These are phyloP conservation scores for Scheffersomyces ergatensis DNA, from an alignment of 805 yeast species.

Conservation along the genomic window DNA sequence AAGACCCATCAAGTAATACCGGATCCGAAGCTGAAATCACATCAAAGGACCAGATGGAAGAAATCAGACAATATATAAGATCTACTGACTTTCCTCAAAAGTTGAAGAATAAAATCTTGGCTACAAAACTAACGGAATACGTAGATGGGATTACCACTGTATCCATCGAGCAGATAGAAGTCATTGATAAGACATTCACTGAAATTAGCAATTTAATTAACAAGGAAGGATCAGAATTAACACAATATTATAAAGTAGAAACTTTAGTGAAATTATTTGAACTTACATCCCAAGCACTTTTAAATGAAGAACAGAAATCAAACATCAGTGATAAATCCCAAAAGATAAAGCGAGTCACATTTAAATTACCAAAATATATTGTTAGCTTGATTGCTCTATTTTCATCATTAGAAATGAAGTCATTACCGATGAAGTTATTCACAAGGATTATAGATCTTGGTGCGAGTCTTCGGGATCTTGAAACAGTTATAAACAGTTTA, in stretches of 20 bases:
- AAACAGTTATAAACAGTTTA: conserved; percentile 4
- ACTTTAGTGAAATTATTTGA: background rate
- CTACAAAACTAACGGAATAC: conserved; percentile 11
- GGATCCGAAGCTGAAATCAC: background rate
- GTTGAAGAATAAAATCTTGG: conserved; percentile 15
- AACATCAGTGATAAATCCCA: background rate
- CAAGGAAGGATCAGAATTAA: background rate
- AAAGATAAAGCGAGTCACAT: conserved; percentile 1
- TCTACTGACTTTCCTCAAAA: conserved; percentile 22
- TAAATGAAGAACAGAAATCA: conserved; percentile 2
- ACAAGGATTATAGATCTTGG: conserved; percentile 28
- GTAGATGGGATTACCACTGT: background rate
- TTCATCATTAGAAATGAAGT: conserved; percentile 8
- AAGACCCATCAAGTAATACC: conserved; percentile 5
- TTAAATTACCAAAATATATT: conserved; percentile 26
- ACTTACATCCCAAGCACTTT: conserved; percentile 8
- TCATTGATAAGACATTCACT: background rate
- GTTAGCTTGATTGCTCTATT: conserved; percentile 19
- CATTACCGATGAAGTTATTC: conserved; percentile 16
- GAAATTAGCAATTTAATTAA: background rate
- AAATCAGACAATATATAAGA: conserved; percentile 24
- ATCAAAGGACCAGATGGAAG: conserved; percentile 3
- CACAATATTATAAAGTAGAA: background rate
- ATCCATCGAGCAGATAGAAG: background rate
- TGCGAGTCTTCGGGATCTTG: conserved; percentile 8